A percentile compares a stretch with the other conserved stretches of the same genome.
These are phyloP conservation scores for Diutina sp. DNA, from an alignment of 1,139 yeast genomes.

Conservation along the genomic window DNA sequence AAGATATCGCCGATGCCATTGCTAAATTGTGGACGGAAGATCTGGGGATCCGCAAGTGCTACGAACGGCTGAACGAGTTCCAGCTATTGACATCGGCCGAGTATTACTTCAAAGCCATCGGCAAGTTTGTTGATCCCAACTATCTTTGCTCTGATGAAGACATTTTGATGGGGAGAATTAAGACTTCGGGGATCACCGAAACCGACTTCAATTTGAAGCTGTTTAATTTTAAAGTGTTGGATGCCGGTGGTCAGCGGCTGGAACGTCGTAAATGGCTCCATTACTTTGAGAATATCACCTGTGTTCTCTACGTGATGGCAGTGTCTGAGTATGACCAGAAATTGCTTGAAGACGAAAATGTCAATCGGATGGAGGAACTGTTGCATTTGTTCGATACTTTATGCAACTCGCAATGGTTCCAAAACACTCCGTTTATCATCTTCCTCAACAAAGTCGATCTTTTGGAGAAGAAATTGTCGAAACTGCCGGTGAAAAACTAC, in stretches of 20 bases:
- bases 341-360: conserved; percentile 79
- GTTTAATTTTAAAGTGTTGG: conserved; percentile 63
- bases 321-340: conserved; percentile 88
- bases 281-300: conserved; percentile 85
- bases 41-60: conserved; percentile 51
- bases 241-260: conserved; percentile 95
- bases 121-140: conserved; percentile 45
- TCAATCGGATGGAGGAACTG: conserved; percentile 87
- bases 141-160: conserved; percentile 73
- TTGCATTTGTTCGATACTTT: conserved; percentile 72
- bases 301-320: conserved; percentile 84
- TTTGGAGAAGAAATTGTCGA: conserved; percentile 54
- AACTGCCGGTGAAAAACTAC: conserved; percentile 51
- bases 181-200: conserved; percentile 92
- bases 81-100: conserved; percentile 74
- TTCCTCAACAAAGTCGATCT: conserved; percentile 84
- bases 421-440: conserved; percentile 74
- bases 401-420: conserved; percentile 80
- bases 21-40: conserved; percentile 55
- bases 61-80: conserved; percentile 55
- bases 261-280: conserved; percentile 58
- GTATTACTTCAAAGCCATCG: conserved; percentile 63
- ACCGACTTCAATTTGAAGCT: conserved; percentile 63
- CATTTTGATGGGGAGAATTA: conserved; percentile 80
- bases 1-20: conserved; percentile 58